Percentiles rank a stretch among this genome's conserved stretches.
Evolutionary conservation across 2,329 filamentous ascomycete species (phyloP).

Genomic region (Claviceps sp.): DNA sequence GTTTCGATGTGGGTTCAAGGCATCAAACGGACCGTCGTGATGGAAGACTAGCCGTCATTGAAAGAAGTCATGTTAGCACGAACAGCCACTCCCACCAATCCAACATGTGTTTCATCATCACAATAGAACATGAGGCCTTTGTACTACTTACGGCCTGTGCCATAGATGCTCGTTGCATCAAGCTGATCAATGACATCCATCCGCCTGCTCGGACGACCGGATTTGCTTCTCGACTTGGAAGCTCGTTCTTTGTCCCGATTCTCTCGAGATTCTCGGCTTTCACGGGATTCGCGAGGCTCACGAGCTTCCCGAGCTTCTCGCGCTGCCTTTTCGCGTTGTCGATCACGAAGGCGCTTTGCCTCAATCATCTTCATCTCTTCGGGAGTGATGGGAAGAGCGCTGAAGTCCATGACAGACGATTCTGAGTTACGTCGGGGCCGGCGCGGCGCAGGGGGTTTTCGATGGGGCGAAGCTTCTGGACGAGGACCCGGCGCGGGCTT

Average conservation of each 20-base stretch:
- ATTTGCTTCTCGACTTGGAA: slow-evolving; percentile 32
- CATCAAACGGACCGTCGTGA: slow-evolving; percentile 94
- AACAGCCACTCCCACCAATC: no score
- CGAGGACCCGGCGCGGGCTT: slow-evolving; percentile 17
- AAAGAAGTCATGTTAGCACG: background rate
- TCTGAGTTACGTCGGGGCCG: slow-evolving; percentile 66
- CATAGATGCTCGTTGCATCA: slow-evolving; percentile 92
- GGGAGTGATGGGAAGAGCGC: slow-evolving; percentile 44
- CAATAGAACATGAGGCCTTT: background rate
- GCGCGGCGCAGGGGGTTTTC: slow-evolving; percentile 22
- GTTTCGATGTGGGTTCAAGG: slow-evolving; percentile 89
- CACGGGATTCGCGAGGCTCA: slow-evolving; percentile 26
- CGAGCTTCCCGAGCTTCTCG: slow-evolving; percentile 8
- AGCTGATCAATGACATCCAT: slow-evolving; percentile 93
- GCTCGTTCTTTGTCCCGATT: slow-evolving; percentile 26
- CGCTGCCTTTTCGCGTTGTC: slow-evolving; percentile 10
- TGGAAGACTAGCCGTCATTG: slow-evolving; percentile 59
- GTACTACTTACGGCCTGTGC: slow-evolving; percentile 61
- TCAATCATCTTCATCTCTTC: slow-evolving; percentile 31
- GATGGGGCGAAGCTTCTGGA: slow-evolving; percentile 23
- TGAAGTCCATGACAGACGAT: slow-evolving; percentile 52
- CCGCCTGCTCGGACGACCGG: slow-evolving; percentile 33
- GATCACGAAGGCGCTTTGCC: slow-evolving; percentile 16
- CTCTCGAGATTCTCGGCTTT: slow-evolving; percentile 32
- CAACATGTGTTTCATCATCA: background rate